These are phyloP conservation scores for Chalciporus chontae DNA, from an alignment of 768 basidiomycete genomes.

Conservation along the genomic window DNA sequence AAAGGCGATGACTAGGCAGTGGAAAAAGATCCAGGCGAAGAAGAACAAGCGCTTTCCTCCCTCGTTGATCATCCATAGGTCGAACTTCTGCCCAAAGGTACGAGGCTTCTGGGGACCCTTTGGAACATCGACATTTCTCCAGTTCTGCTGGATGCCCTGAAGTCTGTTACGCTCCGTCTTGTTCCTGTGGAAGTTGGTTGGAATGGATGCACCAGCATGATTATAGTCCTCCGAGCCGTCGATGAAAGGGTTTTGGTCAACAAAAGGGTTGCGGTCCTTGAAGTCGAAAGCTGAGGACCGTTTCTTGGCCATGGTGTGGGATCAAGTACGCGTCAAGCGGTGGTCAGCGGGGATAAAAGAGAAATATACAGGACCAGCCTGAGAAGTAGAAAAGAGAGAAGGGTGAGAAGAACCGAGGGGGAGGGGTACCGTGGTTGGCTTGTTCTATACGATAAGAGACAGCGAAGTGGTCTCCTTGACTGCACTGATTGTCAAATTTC, in stretches of 20 bases:
- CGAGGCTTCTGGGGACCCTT: slow-evolving; percentile 35
- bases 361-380: slow-evolving; percentile 26
- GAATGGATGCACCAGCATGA: slow-evolving; percentile 24
- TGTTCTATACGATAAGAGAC: not conserved
- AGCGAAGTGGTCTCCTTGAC: no score
- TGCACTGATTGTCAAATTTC: no score
- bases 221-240: slow-evolving; percentile 31
- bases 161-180: slow-evolving; percentile 79
- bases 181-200: slow-evolving; percentile 69
- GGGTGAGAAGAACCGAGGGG: no score
- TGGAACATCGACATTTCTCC: slow-evolving; percentile 33
- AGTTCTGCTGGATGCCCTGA: slow-evolving; percentile 76
- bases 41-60: slow-evolving; percentile 81
- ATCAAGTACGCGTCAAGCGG: slow-evolving; percentile 17
- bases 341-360: slow-evolving; percentile 3
- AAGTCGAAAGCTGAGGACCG: slow-evolving; percentile 68
- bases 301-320: slow-evolving; percentile 33
- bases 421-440: no score
- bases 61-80: slow-evolving; percentile 93
- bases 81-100: slow-evolving; percentile 45
- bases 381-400: slow-evolving; percentile 11
- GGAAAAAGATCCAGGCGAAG: slow-evolving; percentile 74
- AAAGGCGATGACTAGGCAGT: slow-evolving; percentile 71
- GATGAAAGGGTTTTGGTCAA: slow-evolving; percentile 49
- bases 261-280: slow-evolving; percentile 48